These are phyloP conservation scores for Metschnikowia continentalis DNA, from an alignment of 805 yeast genomes.

Conservation along the genomic window DNA sequence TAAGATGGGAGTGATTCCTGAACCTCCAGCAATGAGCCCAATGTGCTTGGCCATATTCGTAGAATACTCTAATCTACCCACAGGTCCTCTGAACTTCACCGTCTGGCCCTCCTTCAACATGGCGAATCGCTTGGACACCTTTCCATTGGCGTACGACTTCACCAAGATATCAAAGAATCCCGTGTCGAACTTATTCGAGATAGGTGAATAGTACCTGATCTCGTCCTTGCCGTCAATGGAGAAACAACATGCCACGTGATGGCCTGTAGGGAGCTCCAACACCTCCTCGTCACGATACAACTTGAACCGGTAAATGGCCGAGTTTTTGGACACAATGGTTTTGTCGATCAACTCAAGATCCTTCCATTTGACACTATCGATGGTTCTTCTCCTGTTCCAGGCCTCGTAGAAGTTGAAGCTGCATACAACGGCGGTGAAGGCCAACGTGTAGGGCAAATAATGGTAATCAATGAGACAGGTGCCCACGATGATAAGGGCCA, in stretches of 20 bases:
- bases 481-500: conserved; percentile 57
- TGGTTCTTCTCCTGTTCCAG: conserved; percentile 40
- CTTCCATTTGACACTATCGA: conserved; percentile 53
- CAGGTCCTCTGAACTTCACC: conserved; percentile 74
- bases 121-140: conserved; percentile 65
- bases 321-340: conserved; percentile 65
- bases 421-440: conserved; percentile 33
- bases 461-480: conserved; percentile 48
- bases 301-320: conserved; percentile 72
- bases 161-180: conserved; percentile 77
- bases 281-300: conserved; percentile 57
- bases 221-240: conserved; percentile 47
- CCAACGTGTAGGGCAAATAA: conserved; percentile 44
- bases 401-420: conserved; percentile 35
- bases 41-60: conserved; percentile 59
- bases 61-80: conserved; percentile 62
- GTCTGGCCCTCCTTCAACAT: conserved; percentile 58
- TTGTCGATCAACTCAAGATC: conserved; percentile 68
- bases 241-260: conserved; percentile 62
- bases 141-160: conserved; percentile 70
- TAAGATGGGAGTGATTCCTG: conserved; percentile 86
- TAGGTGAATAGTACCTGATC: conserved; percentile 72
- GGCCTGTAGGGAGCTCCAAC: conserved; percentile 68
- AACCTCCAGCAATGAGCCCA: conserved; percentile 77
- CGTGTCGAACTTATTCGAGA: conserved; percentile 61